Base-by-base conservation (phyloP, 2,329 filamentous ascomycete genomes). In the Talaromyces sp. region DNA sequence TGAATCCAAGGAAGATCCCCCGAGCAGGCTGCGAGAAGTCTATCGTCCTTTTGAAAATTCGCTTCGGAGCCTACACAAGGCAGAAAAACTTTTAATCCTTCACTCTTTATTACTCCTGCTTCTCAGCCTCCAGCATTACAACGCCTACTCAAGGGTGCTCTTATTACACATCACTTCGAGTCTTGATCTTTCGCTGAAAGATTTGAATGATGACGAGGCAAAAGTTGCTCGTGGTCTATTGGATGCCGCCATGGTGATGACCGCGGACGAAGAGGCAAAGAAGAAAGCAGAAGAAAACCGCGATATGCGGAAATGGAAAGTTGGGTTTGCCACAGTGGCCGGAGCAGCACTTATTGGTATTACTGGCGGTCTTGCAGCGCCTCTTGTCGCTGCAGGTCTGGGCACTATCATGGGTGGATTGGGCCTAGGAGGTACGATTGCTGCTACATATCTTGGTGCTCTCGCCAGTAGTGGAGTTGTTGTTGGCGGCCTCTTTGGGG, bases 321-420 rank as follows among this genome's bases (percentile, higher is more conserved):
- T 97, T 22, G 92, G 93, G 0, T 81, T 97, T 28, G 93, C 93
- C 0, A 91, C 90, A 9, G 91, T 96, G 0, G 92, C 91, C 0
- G 93, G 93, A 11, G 93, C 93, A 1, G 91, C 90, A 0, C 80
- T 96, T 1, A 93, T 97, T n/a, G 87, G 87, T 10, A 85, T 90
- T 3, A 96, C 92, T 0, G 89, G 89, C 30, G 89, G 89, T 33
- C 84, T 97, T 10, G 89, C 91, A 9, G 86, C 89, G 1, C 88
- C 92, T 0, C 80, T 98, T 2, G 84, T 91, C 15, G 88, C 87
- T 22, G 91, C 90, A 10, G 91, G 91, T 0, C 82, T 98, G 47
- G 93, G 93, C 27, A 88, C 86, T 0, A 82, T 93, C 0, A 89
- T 93, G 78, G 88, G 89, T 27, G 91, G 91, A 0, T 75, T 91